phyloP scores from a whole-genome alignment of 441 rosid genomes.

The Eutrema salsugineum region DNA sequence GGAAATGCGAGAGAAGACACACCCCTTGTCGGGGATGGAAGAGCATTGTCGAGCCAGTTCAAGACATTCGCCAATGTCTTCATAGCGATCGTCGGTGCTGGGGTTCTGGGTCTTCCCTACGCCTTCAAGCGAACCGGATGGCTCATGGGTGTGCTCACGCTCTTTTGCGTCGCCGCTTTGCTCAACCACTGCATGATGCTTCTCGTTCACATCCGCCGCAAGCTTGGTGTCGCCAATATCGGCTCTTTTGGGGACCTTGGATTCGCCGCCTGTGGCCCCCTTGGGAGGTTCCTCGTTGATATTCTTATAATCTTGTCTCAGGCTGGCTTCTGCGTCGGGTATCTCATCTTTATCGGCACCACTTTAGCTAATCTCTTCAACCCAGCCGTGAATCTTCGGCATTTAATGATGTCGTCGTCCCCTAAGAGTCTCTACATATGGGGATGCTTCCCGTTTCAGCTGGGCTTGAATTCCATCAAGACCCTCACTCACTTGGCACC shows the following conservation, averaged over 20 bases:
- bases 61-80: slow-evolving; percentile 86
- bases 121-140: slow-evolving; percentile 83
- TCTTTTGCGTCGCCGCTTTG: slow-evolving; percentile 51
- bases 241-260: slow-evolving; percentile 81
- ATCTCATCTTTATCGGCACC: slow-evolving; percentile 38
- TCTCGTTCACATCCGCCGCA: slow-evolving; percentile 63
- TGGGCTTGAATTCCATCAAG: slow-evolving; percentile 61
- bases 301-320: slow-evolving; percentile 56
- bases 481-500: slow-evolving; percentile 81
- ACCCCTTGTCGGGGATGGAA: slow-evolving; percentile 44
- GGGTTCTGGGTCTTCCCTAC: slow-evolving; percentile 80
- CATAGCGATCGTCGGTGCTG: slow-evolving; percentile 84
- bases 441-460: slow-evolving; percentile 72
- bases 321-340: slow-evolving; percentile 51
- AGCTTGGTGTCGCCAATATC: slow-evolving; percentile 46
- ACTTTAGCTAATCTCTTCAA: slow-evolving; percentile 42
- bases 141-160: slow-evolving; percentile 56
- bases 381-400: too few relatives aligned
- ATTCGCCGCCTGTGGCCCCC: slow-evolving; percentile 55
- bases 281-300: slow-evolving; percentile 57
- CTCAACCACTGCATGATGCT: slow-evolving; percentile 75
- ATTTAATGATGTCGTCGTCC: slow-evolving; percentile 1
- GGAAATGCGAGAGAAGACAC: slow-evolving; percentile 50
- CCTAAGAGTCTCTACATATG: slow-evolving; percentile 52
- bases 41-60: slow-evolving; percentile 48